Conservation (phyloP, 164 flowering plant species). For the Macadamia integrifolia region DNA sequence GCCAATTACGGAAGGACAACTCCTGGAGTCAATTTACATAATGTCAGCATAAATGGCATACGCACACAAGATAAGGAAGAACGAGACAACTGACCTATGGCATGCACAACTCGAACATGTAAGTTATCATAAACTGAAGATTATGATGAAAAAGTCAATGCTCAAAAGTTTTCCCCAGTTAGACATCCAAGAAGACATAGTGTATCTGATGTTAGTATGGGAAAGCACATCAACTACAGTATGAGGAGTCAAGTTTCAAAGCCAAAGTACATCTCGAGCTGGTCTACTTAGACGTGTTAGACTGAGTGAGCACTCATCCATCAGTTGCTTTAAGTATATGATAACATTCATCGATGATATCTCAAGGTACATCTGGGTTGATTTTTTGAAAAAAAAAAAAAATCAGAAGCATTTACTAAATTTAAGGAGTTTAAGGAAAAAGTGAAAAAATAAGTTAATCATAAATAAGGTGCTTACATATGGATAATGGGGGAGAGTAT, state of each 20-base stretch:
- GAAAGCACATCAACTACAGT: too few species aligned
- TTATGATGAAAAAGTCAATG: too few species aligned
- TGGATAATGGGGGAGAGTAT: neutral
- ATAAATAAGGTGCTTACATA: neutral
- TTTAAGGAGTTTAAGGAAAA: slow-evolving; percentile 8
- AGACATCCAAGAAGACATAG: too few species aligned
- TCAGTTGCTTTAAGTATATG: neutral
- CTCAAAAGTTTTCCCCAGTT: too few species aligned
- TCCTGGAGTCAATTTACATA: neutral
- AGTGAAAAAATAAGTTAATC: neutral
- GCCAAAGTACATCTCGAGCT: neutral
- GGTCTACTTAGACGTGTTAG: slow-evolving; percentile 2
- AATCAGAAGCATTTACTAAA: neutral
- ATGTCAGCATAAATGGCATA: neutral
- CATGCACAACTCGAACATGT: neutral
- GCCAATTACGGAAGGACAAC: too few species aligned
- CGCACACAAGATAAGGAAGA: neutral
- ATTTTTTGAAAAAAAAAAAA: slow-evolving; percentile 16
- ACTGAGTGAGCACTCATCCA: neutral
- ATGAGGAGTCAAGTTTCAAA: neutral
- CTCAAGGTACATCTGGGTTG: slow-evolving; percentile 20
- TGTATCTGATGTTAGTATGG: too few species aligned
- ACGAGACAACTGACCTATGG: neutral
- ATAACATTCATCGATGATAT: neutral
- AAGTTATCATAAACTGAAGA: too few species aligned